Base-by-base conservation (phyloP, 768 basidiomycete species). In the Xerocomellus chrysenteron region DNA sequence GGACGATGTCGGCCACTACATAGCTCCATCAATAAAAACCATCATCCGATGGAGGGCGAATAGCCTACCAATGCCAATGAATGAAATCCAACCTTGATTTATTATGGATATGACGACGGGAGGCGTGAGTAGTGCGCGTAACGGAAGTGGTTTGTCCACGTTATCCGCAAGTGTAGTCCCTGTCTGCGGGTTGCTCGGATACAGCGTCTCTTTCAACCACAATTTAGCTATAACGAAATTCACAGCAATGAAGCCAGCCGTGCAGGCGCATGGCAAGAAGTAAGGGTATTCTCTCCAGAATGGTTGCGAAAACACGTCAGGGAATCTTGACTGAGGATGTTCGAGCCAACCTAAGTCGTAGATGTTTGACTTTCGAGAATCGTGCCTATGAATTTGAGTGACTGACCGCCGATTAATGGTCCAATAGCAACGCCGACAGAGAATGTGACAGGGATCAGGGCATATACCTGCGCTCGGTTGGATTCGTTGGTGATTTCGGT, bases 281-380 rank as follows among this genome's bases (percentile, higher is more conserved):
- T 78, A 69, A 2, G 82, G 83, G 57, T 81, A 79, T 46, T 73
- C 70, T 47, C 70, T 72, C 68, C 80, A 75, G 61, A 84, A 82
- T 14, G 71, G 65, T 41, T 68, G 72, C 33, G 70, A 58, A 60
- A 85, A 83, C 2, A 77, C 51, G 4, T 50, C 26, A 8, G 82
- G 81, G 59, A 80, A 83, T 17, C 73, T 75, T 50, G 81, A 77
- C 21, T 76, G 76, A 26, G 83, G 83, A 17, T 45, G 44, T 45
- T 45, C 44, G 21, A 43, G 42, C 42, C 42, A 45, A 3, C 44
- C 44, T 45, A 28, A 6, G 26, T 16, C 10, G 44, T 17, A 21
- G 17, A 13, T 14, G 21, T 21, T 42, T 42, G 13, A 21, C 19
- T 21, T 28, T 4, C 10, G 26, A 17, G 26, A 28, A 45, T 10